These are phyloP conservation scores for Salix purpurea DNA, from an alignment of 345 rosid species.

Conservation along the genomic window DNA sequence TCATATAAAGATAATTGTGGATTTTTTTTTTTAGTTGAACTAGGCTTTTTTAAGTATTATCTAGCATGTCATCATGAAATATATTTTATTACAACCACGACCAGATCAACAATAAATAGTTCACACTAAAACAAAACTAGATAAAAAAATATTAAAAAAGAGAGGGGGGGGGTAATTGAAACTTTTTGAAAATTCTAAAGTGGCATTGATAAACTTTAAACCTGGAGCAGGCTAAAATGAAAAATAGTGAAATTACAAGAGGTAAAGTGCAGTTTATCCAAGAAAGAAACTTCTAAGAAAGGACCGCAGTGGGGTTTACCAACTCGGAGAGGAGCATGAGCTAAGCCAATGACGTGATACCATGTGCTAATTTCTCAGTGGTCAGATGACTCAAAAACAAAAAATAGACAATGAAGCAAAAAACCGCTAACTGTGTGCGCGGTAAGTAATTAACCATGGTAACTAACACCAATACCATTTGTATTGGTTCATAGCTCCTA, in stretches of 20 bases:
- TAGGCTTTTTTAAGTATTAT: no score
- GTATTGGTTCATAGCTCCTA: no score
- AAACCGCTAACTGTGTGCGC: constrained; percentile 3
- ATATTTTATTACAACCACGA: no score
- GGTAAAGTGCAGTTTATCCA: not conserved
- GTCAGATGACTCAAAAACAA: not conserved
- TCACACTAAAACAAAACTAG: no score
- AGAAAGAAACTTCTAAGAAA: constrained; percentile 4
- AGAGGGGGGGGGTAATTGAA: no score
- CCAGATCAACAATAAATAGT: no score
- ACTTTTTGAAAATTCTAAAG: no score
- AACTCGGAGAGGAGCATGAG: not conserved
- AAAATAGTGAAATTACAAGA: not conserved
- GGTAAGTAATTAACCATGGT: constrained; percentile 7
- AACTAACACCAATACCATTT: not conserved
- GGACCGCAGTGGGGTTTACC: not conserved
- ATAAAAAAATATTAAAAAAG: no score
- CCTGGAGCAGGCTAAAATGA: not conserved
- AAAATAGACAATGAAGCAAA: not conserved
- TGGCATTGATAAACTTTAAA: no score
- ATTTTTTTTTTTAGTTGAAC: no score
- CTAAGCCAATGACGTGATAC: not conserved
- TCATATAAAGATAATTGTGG: no score
- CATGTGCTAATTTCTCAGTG: not conserved
- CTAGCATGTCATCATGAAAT: no score